Base-by-base conservation (phyloP, 2,329 filamentous ascomycete species). In the Pochonia chlamydosporia region DNA sequence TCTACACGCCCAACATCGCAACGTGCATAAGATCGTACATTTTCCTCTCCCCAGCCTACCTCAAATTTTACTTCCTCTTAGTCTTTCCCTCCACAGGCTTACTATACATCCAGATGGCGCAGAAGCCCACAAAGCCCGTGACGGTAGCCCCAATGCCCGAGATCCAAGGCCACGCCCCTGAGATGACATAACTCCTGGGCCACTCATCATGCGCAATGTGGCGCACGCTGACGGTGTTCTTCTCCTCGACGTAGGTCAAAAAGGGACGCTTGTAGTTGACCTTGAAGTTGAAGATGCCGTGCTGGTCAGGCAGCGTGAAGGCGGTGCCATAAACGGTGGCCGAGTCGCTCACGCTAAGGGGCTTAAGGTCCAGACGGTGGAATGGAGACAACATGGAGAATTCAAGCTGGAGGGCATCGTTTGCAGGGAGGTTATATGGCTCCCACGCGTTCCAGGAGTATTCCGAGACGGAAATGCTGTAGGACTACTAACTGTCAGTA, bases 301-400 rank as follows among this genome's bases (percentile, higher is more conserved):
- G 93, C 70, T 99, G 93, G 66, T 99, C 93, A 4, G 93, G 93
- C 4, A 92, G 79, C 54, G 77, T 86, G 70, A 99, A 96, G 21
- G 80, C 77, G 40, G 80, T 77, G 53, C 78, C 77, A 74, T 85
- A 99, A 52, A 87, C 77, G 43, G 87, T 84, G 54, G 83, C 82
- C 58, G 88, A 84, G 46, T 75, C 67, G 2, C 82, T 85, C 23
- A 69, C 67, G 9, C 74, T 65, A 9, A 45, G 16, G 13, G 81
- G 78, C 8, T 71, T 59, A 26, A 99, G 82, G 50, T 82, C 75
- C 28, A 97, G 78, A 36, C 93, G 91, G 72, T 96, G 86, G 81
- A 96, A 97, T 48, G 93, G 92, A 2, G 92, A 96, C 40, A 99
- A 85, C 93, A 97, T 99, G 72, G 84, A 91, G 75, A 97, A 96